Conservation (phyloP, 1,284 basidiomycete species). For the Malassezia caprae region DNA sequence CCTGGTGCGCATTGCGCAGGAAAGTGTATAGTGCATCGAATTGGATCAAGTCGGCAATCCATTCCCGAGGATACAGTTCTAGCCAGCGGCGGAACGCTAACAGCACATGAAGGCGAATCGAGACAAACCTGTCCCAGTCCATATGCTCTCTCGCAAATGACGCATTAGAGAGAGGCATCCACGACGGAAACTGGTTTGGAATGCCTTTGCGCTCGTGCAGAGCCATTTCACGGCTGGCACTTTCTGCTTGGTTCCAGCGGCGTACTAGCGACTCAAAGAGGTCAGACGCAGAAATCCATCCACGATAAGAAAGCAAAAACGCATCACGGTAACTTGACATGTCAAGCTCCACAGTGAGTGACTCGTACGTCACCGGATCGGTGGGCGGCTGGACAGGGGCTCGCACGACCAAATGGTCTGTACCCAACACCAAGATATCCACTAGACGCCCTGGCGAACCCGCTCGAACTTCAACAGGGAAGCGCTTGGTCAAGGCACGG, state of each 20-base stretch:
- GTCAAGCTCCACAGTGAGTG: conserved; percentile 32
- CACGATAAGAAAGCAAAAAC: conserved; percentile 38
- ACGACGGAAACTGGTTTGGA: conserved; percentile 38
- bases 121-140: conserved; percentile 34
- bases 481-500: not conserved
- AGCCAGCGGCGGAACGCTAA: conserved; percentile 32
- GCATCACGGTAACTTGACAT: conserved; percentile 27
- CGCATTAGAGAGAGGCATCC: conserved; percentile 25
- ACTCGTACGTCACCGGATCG: conserved; percentile 11
- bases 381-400: conserved; percentile 12
- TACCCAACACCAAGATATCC: conserved; percentile 42
- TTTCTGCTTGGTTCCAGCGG: conserved; percentile 36
- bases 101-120: conserved; percentile 35
- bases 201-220: conserved; percentile 24
- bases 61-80: conserved; percentile 37
- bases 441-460: conserved; percentile 33
- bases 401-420: conserved; percentile 29
- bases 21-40: conserved; percentile 29
- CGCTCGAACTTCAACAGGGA: conserved; percentile 16
- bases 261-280: conserved; percentile 39
- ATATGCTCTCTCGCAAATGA: conserved; percentile 22
- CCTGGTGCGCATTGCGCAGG: conserved; percentile 22
- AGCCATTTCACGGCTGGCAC: conserved; percentile 37
- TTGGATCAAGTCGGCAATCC: conserved; percentile 33
- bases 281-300: conserved; percentile 26